Percentiles rank a stretch among this genome's conserved stretches.
Conservation (phyloP, 2,329 filamentous ascomycete genomes). For the Botrytis hyacinthi region DNA sequence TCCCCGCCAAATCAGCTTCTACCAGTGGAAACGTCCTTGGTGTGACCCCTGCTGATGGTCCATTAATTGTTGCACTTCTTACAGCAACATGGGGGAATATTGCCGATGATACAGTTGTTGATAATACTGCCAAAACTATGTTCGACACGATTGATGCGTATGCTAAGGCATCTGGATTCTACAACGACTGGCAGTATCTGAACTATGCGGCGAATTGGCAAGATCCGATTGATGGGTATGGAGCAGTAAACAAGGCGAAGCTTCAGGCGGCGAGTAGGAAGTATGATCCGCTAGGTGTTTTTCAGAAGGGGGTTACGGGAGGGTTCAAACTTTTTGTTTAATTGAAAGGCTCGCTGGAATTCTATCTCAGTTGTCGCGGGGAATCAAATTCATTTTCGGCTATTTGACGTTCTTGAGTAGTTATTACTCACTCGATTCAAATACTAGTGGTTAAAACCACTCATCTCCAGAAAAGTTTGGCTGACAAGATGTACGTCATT, state of each 20-base stretch:
- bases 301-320: slow-evolving; percentile 38
- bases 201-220: slow-evolving; percentile 48
- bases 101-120: background rate
- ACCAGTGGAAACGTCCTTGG: slow-evolving; percentile 13
- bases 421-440: background rate
- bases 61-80: slow-evolving; percentile 10
- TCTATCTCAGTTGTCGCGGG: no score
- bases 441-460: background rate
- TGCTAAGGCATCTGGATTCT: background rate
- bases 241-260: slow-evolving; percentile 40
- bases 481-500: background rate
- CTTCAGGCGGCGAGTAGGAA: slow-evolving; percentile 37
- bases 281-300: slow-evolving; percentile 42
- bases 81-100: background rate
- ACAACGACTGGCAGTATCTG: slow-evolving; percentile 37
- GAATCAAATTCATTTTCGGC: no score
- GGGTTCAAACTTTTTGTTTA: slow-evolving; percentile 32
- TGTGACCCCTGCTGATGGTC: slow-evolving; percentile 1
- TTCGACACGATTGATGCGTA: slow-evolving; percentile 4
- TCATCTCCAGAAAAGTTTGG: background rate
- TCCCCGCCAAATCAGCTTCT: slow-evolving; percentile 4
- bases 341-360: no score
- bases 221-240: slow-evolving; percentile 44
- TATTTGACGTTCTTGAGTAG: background rate
- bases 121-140: background rate